Percentiles rank a stretch among this genome's conserved stretches.
Conservation (phyloP, 345 rosid species). For the Mallotus nudiflorus region DNA sequence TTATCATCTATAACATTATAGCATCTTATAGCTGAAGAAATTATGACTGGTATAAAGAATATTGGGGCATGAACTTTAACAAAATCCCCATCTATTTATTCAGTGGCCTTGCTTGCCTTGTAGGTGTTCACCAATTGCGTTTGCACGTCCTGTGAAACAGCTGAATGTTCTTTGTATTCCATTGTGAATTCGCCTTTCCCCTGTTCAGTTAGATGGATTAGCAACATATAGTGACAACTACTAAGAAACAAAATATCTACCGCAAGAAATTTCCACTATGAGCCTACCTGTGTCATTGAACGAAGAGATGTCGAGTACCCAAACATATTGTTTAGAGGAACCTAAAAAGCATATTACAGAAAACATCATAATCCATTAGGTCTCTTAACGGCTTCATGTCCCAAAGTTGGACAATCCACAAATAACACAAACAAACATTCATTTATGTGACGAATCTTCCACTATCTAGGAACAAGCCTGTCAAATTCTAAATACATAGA, state of each 20-base stretch:
- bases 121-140: slow-evolving; percentile 70
- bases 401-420: background rate
- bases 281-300: slow-evolving; percentile 88
- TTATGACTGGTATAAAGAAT: background rate
- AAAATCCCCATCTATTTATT: slow-evolving; percentile 44
- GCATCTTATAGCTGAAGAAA: background rate
- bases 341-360: slow-evolving; percentile 42
- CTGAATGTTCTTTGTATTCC: slow-evolving; percentile 94
- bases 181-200: slow-evolving; percentile 98
- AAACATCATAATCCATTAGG: background rate
- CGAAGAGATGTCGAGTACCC: slow-evolving; percentile 96
- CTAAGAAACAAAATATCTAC: background rate
- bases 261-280: background rate
- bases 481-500: background rate
- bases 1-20: background rate
- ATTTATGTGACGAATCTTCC: background rate
- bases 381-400: background rate
- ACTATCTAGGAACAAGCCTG: background rate
- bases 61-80: background rate
- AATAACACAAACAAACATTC: background rate
- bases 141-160: slow-evolving; percentile 92
- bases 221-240: background rate
- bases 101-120: slow-evolving; percentile 58
- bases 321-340: slow-evolving; percentile 97
- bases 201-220: slow-evolving; percentile 30